Evolutionary conservation across 208 protist species (phyloP).

Genomic region (Trypanosomatidae sp.): DNA sequence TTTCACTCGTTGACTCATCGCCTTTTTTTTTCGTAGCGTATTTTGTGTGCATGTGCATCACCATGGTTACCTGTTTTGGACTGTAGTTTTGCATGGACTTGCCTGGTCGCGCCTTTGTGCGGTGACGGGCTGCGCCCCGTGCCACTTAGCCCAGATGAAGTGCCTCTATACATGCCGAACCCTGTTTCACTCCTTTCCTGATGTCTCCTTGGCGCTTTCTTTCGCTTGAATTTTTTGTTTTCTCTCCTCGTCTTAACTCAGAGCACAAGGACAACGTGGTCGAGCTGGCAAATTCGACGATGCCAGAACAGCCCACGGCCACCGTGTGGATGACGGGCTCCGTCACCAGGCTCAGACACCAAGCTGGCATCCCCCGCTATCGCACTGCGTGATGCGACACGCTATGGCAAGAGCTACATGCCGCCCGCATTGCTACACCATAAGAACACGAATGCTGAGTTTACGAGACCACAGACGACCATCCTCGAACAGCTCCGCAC

Average conservation of each 20-base stretch:
- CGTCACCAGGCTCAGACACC: background rate
- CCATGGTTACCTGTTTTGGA: background rate
- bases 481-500: background rate
- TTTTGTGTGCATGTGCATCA: background rate
- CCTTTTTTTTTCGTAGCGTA: background rate
- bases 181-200: background rate
- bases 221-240: background rate
- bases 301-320: background rate
- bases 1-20: background rate
- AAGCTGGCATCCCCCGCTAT: background rate
- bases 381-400: background rate
- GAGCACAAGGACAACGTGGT: background rate
- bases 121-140: background rate
- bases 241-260: background rate
- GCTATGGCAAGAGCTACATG: background rate
- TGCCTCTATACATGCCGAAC: background rate
- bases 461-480: background rate
- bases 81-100: background rate
- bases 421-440: background rate
- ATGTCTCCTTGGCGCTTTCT: background rate
- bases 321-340: background rate
- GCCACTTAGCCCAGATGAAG: background rate
- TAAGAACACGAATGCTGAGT: background rate
- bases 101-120: no score
- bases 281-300: background rate